A percentile compares a stretch with the other conserved stretches of the same genome.
Evolutionary conservation across 2,329 filamentous ascomycete genomes (phyloP).

Genomic region (Colletotrichum truncatum): DNA sequence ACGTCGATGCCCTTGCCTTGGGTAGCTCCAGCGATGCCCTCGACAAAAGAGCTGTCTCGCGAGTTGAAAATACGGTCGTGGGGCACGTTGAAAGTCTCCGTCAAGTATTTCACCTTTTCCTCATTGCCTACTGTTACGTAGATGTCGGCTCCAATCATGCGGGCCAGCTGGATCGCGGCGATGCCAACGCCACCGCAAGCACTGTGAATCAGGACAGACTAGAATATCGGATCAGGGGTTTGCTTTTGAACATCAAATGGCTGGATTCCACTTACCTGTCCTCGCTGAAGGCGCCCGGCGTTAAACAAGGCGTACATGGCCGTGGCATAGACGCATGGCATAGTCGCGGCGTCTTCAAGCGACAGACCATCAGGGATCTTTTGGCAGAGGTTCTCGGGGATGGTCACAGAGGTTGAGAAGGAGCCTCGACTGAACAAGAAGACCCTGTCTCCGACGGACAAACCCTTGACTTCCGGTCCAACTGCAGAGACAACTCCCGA

Average conservation of each 20-base stretch:
- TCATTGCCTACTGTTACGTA: constrained; percentile 46
- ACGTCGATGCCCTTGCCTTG: constrained; percentile 43
- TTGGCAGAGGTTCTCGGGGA: neutral
- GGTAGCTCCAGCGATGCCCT: constrained; percentile 38
- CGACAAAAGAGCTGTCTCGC: constrained; percentile 42
- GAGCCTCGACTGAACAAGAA: constrained; percentile 13
- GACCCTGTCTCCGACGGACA: constrained; percentile 38
- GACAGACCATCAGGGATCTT: constrained; percentile 39
- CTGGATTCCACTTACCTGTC: constrained; percentile 34
- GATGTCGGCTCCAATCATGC: constrained; percentile 32
- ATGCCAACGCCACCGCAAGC: constrained; percentile 5
- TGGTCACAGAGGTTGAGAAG: neutral
- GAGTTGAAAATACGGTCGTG: constrained; percentile 42
- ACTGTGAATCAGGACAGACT: constrained; percentile 29
- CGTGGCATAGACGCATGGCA: constrained; percentile 42
- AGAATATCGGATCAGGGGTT: constrained; percentile 20
- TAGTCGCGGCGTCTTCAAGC: constrained; percentile 38
- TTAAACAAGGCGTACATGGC: constrained; percentile 34
- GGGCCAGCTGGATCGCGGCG: constrained; percentile 3
- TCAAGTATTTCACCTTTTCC: constrained; percentile 45
- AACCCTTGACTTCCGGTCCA: neutral
- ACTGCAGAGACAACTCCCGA: neutral
- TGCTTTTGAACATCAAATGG: accelerated
- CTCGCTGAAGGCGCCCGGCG: constrained; percentile 30
- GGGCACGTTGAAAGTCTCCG: constrained; percentile 40